Base-by-base conservation (phyloP, 495 filamentous ascomycete genomes). In the Aeminium ludgeri region DNA sequence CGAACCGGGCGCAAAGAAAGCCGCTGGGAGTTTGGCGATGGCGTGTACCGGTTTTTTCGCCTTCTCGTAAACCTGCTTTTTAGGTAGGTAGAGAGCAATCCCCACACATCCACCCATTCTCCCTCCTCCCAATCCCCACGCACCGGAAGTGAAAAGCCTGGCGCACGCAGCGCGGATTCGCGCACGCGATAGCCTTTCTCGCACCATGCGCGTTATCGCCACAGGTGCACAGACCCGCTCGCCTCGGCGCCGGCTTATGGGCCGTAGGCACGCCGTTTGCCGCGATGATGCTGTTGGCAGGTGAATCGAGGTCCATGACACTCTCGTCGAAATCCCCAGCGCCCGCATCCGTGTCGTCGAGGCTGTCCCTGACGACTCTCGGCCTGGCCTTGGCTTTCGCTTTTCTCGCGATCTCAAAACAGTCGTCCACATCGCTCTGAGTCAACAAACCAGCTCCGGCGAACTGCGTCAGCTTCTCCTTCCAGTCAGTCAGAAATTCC, bases 391-490 rank as follows among this genome's bases (percentile, higher is more conserved):
- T 5, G 10, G 32, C 32, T 7, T 6, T 34, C 6, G 7, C 13
- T 16, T 34, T 10, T 16, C 10, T 34, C 6, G 32, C 15, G 6
- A 34, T 23, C 12, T 31, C 13, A 6, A 45, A 18, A 29, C 47
- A 50, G 17, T 34, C 38, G 10, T 16, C 29, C 25, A 46, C 7
- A 12, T 37, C 18, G 11, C 46, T 34, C 17, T 33, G 19, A 10
- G 15, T 25, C 16, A 55, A 31, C 11, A 55, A 16, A 10, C 38
- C 32, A 31, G 45, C 35, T 2, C 16, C 19, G 2, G 12, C 15
- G 10, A 54, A 27, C 33, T 45, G 32, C 29, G 13, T 12, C 15
- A 45, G 33, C 38, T 51, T 54, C 41, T 33, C 30, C 20, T 39
- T n/a, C 12, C 49, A 47, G 2, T 34, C 36, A 2, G 16, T 5